Evolutionary conservation across 1,284 basidiomycete genomes (phyloP).

Genomic region (Cerrena zonata): DNA sequence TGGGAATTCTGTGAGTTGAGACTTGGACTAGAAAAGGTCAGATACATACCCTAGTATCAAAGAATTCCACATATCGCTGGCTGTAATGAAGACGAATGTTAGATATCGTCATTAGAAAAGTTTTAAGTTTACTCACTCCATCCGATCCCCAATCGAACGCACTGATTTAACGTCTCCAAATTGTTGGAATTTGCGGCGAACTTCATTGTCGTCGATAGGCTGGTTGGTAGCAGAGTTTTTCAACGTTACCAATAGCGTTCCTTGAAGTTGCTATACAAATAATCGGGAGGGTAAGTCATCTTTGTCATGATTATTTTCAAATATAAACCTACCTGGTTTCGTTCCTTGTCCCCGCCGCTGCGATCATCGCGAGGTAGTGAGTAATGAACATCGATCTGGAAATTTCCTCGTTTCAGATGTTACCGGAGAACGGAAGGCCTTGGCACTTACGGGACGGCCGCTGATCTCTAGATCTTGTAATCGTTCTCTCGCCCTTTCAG

Average conservation of each 20-base stretch:
- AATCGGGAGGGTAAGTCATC: slow-evolving; percentile 1
- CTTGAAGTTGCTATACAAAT: slow-evolving; percentile 57
- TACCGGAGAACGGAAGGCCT: neutral
- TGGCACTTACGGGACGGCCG: slow-evolving; percentile 68
- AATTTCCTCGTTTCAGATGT: slow-evolving; percentile 9
- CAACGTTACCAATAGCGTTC: slow-evolving; percentile 76
- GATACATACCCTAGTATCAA: slow-evolving; percentile 69
- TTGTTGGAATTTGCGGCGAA: slow-evolving; percentile 76
- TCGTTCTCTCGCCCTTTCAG: slow-evolving; percentile 82
- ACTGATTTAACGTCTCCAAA: slow-evolving; percentile 89
- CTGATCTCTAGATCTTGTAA: slow-evolving; percentile 82
- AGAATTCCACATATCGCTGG: slow-evolving; percentile 83
- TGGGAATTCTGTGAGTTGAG: slow-evolving; percentile 10
- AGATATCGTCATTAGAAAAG: neutral
- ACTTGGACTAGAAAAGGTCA: neutral
- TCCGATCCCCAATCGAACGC: slow-evolving; percentile 56
- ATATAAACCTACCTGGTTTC: slow-evolving; percentile 64
- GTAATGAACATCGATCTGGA: slow-evolving; percentile 94
- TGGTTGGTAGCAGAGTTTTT: slow-evolving; percentile 62
- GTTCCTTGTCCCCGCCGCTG: slow-evolving; percentile 74
- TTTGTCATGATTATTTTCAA: neutral
- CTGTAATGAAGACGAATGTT: slow-evolving; percentile 33
- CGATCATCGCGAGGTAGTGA: slow-evolving; percentile 88
- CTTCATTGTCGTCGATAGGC: slow-evolving; percentile 75
- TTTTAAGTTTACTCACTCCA: slow-evolving; percentile 49